These are phyloP conservation scores for Stachybotrys echinatus DNA, from an alignment of 2,329 filamentous ascomycete species.

Conservation along the genomic window DNA sequence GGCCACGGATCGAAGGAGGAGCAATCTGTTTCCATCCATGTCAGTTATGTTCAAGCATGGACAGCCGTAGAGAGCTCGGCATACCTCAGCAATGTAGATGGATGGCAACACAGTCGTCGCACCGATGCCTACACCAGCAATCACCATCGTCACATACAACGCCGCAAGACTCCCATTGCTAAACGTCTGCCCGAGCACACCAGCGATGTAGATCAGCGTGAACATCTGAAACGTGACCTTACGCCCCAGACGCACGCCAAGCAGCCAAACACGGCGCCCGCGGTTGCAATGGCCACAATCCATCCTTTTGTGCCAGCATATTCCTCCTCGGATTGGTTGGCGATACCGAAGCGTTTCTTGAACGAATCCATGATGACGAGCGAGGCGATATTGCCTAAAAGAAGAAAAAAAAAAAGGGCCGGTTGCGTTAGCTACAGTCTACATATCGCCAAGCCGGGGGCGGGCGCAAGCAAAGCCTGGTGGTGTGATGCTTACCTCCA, in stretches of 20 bases:
- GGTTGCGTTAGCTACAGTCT: too few species aligned
- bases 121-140: slow-evolving; percentile 19
- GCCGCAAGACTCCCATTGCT: slow-evolving; percentile 17
- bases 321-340: slow-evolving; percentile 13
- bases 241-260: slow-evolving; percentile 18
- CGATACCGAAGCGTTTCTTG: slow-evolving; percentile 16
- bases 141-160: slow-evolving; percentile 17
- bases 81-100: slow-evolving; percentile 21
- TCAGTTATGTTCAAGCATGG: too few species aligned
- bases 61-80: too few species aligned
- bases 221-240: slow-evolving; percentile 16
- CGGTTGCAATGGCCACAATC: slow-evolving; percentile 24
- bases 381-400: slow-evolving; percentile 21
- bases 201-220: slow-evolving; percentile 29
- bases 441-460: too few species aligned
- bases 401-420: neutral
- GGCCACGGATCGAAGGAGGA: slow-evolving; percentile 20
- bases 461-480: too few species aligned
- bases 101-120: slow-evolving; percentile 19
- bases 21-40: slow-evolving; percentile 15
- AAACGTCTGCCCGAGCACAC: slow-evolving; percentile 24
- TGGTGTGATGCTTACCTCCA: slow-evolving; percentile 17
- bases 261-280: slow-evolving; percentile 21
- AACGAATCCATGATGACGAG: slow-evolving; percentile 20
- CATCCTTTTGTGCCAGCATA: slow-evolving; percentile 23